phyloP scores from a whole-genome alignment of 345 rosid genomes.

The Hibiscus mutabilis region DNA sequence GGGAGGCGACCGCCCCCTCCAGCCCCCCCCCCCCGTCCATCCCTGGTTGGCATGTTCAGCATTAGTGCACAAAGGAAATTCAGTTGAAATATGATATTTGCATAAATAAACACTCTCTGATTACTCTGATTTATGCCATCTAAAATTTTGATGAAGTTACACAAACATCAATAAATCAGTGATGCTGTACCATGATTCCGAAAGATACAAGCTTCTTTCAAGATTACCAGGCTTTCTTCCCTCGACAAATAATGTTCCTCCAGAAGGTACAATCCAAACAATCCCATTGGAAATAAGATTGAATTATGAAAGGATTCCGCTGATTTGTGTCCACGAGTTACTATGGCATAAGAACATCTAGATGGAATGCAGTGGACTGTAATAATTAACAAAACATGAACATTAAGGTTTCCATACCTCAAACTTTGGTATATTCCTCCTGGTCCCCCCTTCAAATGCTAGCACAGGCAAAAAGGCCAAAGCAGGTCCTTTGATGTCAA shows the following conservation, averaged over 20 bases:
- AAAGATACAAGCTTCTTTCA: neutral
- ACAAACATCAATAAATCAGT: neutral
- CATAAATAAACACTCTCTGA: neutral
- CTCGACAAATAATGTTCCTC: neutral
- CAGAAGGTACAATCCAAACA: neutral
- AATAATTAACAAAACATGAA: neutral
- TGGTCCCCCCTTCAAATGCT: conserved; percentile 85
- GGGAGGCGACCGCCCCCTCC: no score
- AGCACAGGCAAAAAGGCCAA: conserved; percentile 69
- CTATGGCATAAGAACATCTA: neutral
- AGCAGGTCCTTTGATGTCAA: conserved; percentile 76
- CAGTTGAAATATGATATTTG: neutral
- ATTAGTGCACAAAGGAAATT: no score
- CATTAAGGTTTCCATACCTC: conserved; percentile 31
- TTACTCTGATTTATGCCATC: neutral
- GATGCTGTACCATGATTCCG: neutral
- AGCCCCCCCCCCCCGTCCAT: no score
- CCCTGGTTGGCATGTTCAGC: no score
- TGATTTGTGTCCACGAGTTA: neutral
- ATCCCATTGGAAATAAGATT: neutral
- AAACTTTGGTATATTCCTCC: conserved; percentile 72
- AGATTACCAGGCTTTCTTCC: neutral
- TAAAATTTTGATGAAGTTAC: neutral
- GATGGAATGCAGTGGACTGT: neutral
- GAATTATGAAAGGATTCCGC: neutral